Base-by-base conservation (phyloP, 805 yeast species). In the Wickerhamiella cacticola region DNA sequence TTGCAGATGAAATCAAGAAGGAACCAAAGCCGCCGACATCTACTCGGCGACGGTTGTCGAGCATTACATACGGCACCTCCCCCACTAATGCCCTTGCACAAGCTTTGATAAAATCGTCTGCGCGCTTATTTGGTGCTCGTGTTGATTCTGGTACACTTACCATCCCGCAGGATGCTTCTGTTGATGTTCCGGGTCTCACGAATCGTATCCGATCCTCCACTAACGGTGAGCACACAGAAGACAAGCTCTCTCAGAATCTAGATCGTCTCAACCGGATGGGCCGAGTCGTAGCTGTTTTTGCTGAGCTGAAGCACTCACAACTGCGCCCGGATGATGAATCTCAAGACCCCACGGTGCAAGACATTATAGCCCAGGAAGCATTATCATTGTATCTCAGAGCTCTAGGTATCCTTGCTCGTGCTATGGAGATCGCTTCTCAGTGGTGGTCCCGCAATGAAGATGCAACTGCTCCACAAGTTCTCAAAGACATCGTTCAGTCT, bases 31-130 rank as follows among this genome's bases (percentile, higher is more conserved):
- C 38, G 28, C 33, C 46, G 23, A 33, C 31, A 2, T 31, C 23
- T 16, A 35, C 40, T 12, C 40, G 47, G 7, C 53, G 59, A 16
- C 53, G 68, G 21, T 56, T 65, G 12, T 52, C 59, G 34, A 60
- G 66, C 5, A 55, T 64, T 29, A 57, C 59, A 13, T 63, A 65
- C 45, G 70, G 68, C 5, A 60, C 67, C 3, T 61, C 68, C 19
- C 95, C 96, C 8, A 78, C 95, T 0, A 85, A 80, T 63, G 96
- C 97, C 0, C 72, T 92, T 49, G 80, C 88, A 1, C 81, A 80
- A 56, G 97, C 96, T 0, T 68, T 89, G 47, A 84, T 85, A 6
- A 73, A 85, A 62, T 95, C 96, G 0, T 82, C 95, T 0, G 82
- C 87, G 45, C 75, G 95, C 53, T 68, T 89, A 29, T 87, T 88